Evolutionary conservation across 305 asterid species (phyloP), one percentile per base, ranked within the genome.

Genomic region (Solanum hybrid): DNA sequence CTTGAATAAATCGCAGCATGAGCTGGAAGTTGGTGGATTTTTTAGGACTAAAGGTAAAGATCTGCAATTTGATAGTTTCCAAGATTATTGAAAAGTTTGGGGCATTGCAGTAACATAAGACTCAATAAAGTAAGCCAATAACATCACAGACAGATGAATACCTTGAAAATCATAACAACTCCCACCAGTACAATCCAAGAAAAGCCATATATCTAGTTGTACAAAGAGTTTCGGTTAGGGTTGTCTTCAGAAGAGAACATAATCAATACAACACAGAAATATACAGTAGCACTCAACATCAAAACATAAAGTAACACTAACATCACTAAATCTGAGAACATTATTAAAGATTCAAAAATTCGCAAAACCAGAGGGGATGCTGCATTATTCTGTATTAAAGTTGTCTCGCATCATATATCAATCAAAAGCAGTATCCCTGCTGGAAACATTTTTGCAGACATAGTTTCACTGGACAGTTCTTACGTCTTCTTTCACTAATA

Each of bases 1-100:
- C 99, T 96, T 98, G 99, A 92, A 94, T 89, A 89, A 98, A 96
- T 78, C 99, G 98, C 24, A 98, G 95, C 97, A 98, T 92, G 82
- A 98, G 93, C 94, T 95, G 99, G 93, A 98, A 95, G 90, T 94
- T 96, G 56, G 98, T 94, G 85, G 98, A 94, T 91, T 94, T 98
- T 88, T 95, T 94, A 86, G 99, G 99, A 81, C 94, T 96, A 78
- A 94, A 93, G 7, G 99, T 93, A 93, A 98, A 98, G 78, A 96
- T 91, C 99, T 97, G 97, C 89, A 90, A 60, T 79, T 42, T 9
- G 71, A 29, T 14, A 42, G 35, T 51, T 51, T 51, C 73, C 7
- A 3, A 84, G 73, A 84, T 84, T 84, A 51, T 84, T 84, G 27
- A 84, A 2, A 42, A 45, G 31, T 45, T 45, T 17, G 42, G 75